Conservation (phyloP, 345 rosid species). For the Alliaria petiolata region DNA sequence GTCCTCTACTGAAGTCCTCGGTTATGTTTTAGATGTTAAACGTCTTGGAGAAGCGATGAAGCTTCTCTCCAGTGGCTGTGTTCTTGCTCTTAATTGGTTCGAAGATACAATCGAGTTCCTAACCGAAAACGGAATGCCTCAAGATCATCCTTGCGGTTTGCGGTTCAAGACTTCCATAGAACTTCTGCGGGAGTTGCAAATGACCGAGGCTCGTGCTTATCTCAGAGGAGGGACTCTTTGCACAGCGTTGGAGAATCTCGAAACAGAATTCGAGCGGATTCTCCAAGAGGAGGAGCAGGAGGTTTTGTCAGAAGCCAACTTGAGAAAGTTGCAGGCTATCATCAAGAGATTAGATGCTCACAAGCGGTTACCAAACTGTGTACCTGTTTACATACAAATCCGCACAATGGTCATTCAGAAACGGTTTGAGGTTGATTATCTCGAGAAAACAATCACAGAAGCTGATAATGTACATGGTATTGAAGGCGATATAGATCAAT, state of each 20-base stretch:
- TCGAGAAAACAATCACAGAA: slow-evolving; percentile 40
- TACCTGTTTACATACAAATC: slow-evolving; percentile 32
- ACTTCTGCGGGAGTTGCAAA: slow-evolving; percentile 45
- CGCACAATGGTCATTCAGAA: slow-evolving; percentile 39
- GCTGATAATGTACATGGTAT: slow-evolving; percentile 42
- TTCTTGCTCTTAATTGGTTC: slow-evolving; percentile 70
- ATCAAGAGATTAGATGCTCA: slow-evolving; percentile 38
- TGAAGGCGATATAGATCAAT: slow-evolving; percentile 41
- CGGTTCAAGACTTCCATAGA: slow-evolving; percentile 42
- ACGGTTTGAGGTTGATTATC: slow-evolving; percentile 44
- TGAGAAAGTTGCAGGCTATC: slow-evolving; percentile 47
- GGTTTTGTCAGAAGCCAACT: slow-evolving; percentile 24
- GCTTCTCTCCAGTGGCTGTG: slow-evolving; percentile 61
- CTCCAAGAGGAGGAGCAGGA: slow-evolving; percentile 33
- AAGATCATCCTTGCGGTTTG: slow-evolving; percentile 32
- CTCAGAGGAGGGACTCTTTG: slow-evolving; percentile 46
- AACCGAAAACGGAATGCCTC: slow-evolving; percentile 40
- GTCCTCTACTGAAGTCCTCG: slow-evolving; percentile 26
- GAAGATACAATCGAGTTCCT: slow-evolving; percentile 46
- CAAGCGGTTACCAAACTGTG: slow-evolving; percentile 36
- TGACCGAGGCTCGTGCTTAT: slow-evolving; percentile 33
- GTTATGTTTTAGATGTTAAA: slow-evolving; percentile 44
- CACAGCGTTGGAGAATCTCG: slow-evolving; percentile 46
- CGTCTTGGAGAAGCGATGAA: slow-evolving; percentile 58
- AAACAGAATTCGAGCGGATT: slow-evolving; percentile 46